Conservation (phyloP, 805 yeast species). For the Wickerhamiella sergipiensis region DNA sequence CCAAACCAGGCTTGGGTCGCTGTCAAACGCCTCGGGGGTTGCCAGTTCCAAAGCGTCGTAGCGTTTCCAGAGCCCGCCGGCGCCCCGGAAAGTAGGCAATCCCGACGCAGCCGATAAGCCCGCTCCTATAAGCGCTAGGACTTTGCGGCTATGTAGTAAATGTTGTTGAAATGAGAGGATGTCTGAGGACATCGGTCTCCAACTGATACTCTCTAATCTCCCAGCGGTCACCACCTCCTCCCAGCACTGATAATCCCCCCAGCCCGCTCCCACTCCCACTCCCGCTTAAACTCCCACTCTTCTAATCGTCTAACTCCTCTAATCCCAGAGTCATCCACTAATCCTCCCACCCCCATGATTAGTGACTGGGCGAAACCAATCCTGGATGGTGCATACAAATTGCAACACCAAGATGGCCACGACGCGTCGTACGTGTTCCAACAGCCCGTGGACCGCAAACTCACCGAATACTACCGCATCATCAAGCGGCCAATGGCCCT, state of each 20-base stretch:
- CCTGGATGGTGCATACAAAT: constrained; percentile 23
- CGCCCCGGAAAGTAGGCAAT: constrained; percentile 56
- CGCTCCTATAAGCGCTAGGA: constrained; percentile 53
- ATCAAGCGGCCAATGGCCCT: constrained; percentile 75
- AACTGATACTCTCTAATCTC: no score
- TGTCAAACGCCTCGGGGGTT: constrained; percentile 79
- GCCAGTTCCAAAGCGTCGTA: constrained; percentile 74
- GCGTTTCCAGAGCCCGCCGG: constrained; percentile 64
- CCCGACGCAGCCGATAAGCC: constrained; percentile 74
- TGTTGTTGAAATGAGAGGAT: constrained; percentile 24
- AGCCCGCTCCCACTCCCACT: no score
- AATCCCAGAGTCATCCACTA: no score
- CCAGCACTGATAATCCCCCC: no score
- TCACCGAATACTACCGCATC: constrained; percentile 66
- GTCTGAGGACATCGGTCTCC: constrained; percentile 13
- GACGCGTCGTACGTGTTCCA: constrained; percentile 46
- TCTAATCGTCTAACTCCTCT: no score
- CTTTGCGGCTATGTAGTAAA: constrained; percentile 21
- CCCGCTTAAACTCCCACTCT: no score
- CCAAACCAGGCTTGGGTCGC: constrained; percentile 82
- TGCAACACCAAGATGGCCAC: constrained; percentile 27
- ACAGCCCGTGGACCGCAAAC: constrained; percentile 57
- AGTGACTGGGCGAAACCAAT: constrained; percentile 11
- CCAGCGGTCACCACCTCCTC: no score
- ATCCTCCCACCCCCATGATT: background rate